Conservation (phyloP, 169 alveolate species). For the Plasmodium adleri region DNA sequence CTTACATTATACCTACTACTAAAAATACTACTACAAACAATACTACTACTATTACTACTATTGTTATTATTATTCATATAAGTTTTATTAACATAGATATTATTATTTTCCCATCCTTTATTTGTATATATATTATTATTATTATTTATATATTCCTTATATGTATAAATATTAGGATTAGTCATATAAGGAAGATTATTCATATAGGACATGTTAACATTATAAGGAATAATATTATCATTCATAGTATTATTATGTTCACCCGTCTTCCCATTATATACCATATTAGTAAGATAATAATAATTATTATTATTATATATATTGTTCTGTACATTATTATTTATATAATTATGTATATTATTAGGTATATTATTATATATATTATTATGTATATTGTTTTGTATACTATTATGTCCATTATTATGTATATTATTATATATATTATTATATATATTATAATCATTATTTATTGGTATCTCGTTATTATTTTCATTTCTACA, state of each 20-base stretch:
- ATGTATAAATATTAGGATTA: background rate
- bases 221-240: background rate
- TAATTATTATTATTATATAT: background rate
- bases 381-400: background rate
- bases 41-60: background rate
- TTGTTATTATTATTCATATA: conserved; percentile 1
- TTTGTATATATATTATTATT: conserved; percentile 6
- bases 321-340: background rate
- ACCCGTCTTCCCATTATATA: background rate
- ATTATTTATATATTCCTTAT: background rate
- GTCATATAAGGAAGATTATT: background rate
- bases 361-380: background rate
- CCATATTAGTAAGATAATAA: background rate
- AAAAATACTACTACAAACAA: no score
- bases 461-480: background rate
- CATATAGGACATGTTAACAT: background rate
- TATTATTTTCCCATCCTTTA: background rate
- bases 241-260: background rate
- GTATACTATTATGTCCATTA: background rate
- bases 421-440: background rate
- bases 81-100: background rate
- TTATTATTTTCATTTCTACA: background rate
- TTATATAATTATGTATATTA: background rate
- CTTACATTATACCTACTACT: background rate
- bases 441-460: background rate